Evolutionary conservation across 192 early-diverging fungal species (phyloP), one percentile per base, ranked within the genome.

Genomic region (Paraglomus brasilianum): DNA sequence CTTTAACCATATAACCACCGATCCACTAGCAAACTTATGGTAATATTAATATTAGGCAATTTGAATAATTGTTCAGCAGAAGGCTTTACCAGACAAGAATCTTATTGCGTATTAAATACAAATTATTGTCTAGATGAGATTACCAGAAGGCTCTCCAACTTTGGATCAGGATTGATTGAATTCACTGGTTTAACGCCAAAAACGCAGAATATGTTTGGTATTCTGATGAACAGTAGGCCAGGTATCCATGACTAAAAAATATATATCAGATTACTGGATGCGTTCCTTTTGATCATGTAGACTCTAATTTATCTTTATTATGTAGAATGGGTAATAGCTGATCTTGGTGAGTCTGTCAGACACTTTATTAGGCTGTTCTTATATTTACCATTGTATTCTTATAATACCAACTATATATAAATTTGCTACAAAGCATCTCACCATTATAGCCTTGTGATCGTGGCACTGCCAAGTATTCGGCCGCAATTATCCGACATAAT

Each of bases 81-180:
- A n/a, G n/a, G n/a, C n/a, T 4, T 30, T 13, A 30, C 30, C 30
- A 30, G 30, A 30, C 30, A 30, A 30, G 30, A 30, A 30, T 30
- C 3, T 30, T 30, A 30, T 45, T 66, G 40, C 58, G 41, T 22
- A 39, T 11, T 39, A 60, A 36, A 30, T 72, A 48, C 57, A 72
- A 19, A 43, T 47, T 30, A 51, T 38, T 22, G 39, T 5, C 48
- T 53, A 80, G 78, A 74, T 7, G 49, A 76, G 47, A 57, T 76
- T 21, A 62, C 64, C 40, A 72, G 36, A 45, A 80, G 72, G 51
- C 69, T 76, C 48, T 48, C 36, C 44, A 73, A 71, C 30, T 80
- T 80, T 56, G 78, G 78, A 60, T 63, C 78, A 9, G 75, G 78
- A 46, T 70, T 80, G 51, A 63, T 80, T 4, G 64, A 57, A 17